Conservation (phyloP, 31 red algal species). For the Pterothamnion heteromorphum region DNA sequence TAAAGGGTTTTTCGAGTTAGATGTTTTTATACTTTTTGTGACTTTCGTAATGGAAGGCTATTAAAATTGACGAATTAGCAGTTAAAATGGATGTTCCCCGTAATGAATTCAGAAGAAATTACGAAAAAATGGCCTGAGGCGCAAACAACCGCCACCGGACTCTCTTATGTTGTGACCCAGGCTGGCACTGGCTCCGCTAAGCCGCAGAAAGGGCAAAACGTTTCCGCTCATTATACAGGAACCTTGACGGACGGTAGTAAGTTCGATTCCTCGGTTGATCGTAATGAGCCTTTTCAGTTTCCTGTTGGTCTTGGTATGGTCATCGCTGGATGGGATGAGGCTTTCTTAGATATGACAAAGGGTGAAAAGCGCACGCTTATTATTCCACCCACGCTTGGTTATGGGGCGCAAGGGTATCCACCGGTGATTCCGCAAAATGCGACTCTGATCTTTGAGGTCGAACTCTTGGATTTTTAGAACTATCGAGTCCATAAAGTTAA, state of each 20-base stretch:
- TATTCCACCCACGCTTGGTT: slow-evolving; percentile 67
- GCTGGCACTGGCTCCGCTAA: no score
- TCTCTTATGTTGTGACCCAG: no score
- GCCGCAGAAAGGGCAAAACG: slow-evolving; percentile 53
- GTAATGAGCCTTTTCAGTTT: slow-evolving; percentile 55
- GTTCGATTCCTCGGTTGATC: slow-evolving; percentile 66
- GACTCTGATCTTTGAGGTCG: slow-evolving; percentile 77
- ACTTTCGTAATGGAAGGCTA: no score
- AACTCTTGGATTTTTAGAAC: slow-evolving; percentile 69
- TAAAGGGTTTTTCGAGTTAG: no score
- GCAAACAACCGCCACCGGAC: no score
- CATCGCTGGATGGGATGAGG: slow-evolving; percentile 66
- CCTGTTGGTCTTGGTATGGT: slow-evolving; percentile 56
- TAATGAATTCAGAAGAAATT: no score
- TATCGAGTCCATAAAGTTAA: no score
- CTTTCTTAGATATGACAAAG: slow-evolving; percentile 48
- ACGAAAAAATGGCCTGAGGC: no score
- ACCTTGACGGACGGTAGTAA: slow-evolving; percentile 55
- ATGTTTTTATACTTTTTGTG: no score
- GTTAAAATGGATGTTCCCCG: no score
- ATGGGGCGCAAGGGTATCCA: slow-evolving; percentile 72
- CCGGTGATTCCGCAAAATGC: slow-evolving; percentile 78
- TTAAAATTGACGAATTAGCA: no score
- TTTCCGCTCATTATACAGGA: slow-evolving; percentile 54
- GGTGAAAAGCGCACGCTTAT: slow-evolving; percentile 51